Conservation (phyloP, 805 yeast species). For the Candida oleophila region DNA sequence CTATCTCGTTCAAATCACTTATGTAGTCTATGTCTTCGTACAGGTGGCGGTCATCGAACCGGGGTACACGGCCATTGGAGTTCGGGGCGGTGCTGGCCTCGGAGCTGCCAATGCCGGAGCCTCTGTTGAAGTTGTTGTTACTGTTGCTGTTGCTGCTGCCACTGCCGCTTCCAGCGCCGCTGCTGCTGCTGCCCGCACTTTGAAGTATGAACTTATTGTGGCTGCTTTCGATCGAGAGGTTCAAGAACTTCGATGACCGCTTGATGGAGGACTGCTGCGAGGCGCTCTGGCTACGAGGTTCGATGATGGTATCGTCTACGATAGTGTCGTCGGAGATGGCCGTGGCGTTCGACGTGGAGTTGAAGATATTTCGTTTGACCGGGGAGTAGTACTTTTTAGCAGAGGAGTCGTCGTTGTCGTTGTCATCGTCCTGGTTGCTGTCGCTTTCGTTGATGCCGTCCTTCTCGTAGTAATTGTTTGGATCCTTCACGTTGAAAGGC, state of each 20-base stretch:
- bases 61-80: neutral
- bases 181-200: constrained; percentile 2
- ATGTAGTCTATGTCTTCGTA: constrained; percentile 22
- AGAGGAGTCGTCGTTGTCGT: constrained; percentile 3
- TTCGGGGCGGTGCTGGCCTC: neutral
- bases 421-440: constrained; percentile 7
- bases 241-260: constrained; percentile 41
- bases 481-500: constrained; percentile 38
- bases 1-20: constrained; percentile 26
- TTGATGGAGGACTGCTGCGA: constrained; percentile 30
- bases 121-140: no score
- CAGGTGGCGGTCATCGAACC: neutral
- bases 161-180: neutral
- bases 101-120: neutral
- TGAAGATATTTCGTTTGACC: neutral
- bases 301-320: constrained; percentile 8
- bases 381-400: constrained; percentile 1
- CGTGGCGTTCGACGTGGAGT: neutral
- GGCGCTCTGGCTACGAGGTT: constrained; percentile 3
- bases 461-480: neutral
- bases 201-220: constrained; percentile 5
- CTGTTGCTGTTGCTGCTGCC: neutral
- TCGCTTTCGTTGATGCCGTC: no score
- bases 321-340: constrained; percentile 7
- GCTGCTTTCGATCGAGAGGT: constrained; percentile 35